phyloP scores from a whole-genome alignment of 441 rosid genomes.

The Melastoma candidum region DNA sequence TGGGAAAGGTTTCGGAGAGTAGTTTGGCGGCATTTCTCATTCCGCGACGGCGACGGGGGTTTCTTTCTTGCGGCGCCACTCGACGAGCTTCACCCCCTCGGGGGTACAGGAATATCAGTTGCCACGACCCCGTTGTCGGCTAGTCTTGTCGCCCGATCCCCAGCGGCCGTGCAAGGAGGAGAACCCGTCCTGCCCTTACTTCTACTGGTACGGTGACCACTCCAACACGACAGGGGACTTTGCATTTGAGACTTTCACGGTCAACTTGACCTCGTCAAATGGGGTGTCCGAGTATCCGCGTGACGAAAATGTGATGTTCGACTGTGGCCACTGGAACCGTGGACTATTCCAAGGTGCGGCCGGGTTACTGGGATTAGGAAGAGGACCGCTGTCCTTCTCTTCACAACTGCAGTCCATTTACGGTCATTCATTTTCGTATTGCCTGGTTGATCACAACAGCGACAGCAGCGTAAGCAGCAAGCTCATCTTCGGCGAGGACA shows the following conservation, averaged over 20 bases:
- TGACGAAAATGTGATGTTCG: slow-evolving; percentile 73
- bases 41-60: no score
- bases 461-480: slow-evolving; percentile 35
- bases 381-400: slow-evolving; percentile 11
- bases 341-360: slow-evolving; percentile 10
- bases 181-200: slow-evolving; percentile 70
- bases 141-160: slow-evolving; percentile 68
- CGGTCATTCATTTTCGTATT: slow-evolving; percentile 8
- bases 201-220: slow-evolving; percentile 84
- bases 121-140: slow-evolving; percentile 54
- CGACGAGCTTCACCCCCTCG: no score
- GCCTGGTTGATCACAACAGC: slow-evolving; percentile 62
- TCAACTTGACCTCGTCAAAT: slow-evolving; percentile 44
- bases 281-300: slow-evolving; percentile 39
- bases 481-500: slow-evolving; percentile 54
- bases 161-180: slow-evolving; percentile 48
- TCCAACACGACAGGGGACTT: slow-evolving; percentile 95
- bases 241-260: slow-evolving; percentile 67
- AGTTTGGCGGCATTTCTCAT: no score
- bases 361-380: slow-evolving; percentile 8
- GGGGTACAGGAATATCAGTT: slow-evolving; percentile 46
- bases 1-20: no score
- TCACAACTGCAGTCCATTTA: slow-evolving; percentile 9
- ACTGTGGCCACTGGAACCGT: slow-evolving; percentile 10
- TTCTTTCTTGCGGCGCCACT: no score